These are phyloP conservation scores for Epichloe aotearoae DNA, from an alignment of 2,329 filamentous ascomycete genomes.

Conservation along the genomic window DNA sequence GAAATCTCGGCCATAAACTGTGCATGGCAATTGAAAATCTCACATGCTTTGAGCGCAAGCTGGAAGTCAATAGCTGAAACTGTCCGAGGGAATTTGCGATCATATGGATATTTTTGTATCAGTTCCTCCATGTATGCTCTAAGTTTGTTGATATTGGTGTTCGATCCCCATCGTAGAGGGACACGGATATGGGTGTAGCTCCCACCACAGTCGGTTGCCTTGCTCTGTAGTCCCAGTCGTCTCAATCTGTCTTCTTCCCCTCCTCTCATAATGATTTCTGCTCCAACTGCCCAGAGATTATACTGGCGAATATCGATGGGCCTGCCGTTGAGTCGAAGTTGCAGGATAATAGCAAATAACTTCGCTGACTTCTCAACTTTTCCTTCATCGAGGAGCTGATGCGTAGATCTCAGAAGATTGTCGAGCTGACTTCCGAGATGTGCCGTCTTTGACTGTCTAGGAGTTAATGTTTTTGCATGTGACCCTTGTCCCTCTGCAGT, in stretches of 20 bases:
- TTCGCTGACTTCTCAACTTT: slow-evolving; percentile 60
- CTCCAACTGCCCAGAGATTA: slow-evolving; percentile 70
- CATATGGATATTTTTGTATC: slow-evolving; percentile 64
- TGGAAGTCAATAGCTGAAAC: slow-evolving; percentile 66
- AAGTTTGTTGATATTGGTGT: slow-evolving; percentile 32
- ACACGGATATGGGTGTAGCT: background rate
- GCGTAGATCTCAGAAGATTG: slow-evolving; percentile 55
- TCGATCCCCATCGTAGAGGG: slow-evolving; percentile 26
- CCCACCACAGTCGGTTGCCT: background rate
- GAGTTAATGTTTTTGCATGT: background rate
- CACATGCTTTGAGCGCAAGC: slow-evolving; percentile 65
- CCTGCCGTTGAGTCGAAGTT: slow-evolving; percentile 27
- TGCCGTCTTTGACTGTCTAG: slow-evolving; percentile 8
- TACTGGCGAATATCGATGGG: slow-evolving; percentile 55
- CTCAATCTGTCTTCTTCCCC: slow-evolving; percentile 23
- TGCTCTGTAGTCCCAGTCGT: background rate
- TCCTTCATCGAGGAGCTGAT: slow-evolving; percentile 56
- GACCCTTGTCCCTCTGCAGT: background rate
- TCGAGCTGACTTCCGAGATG: slow-evolving; percentile 39
- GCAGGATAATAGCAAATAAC: slow-evolving; percentile 62
- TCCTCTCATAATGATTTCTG: slow-evolving; percentile 64
- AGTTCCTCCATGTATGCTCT: slow-evolving; percentile 61
- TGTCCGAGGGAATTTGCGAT: slow-evolving; percentile 42
- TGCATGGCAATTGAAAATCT: slow-evolving; percentile 61
- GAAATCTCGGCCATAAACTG: slow-evolving; percentile 37